Base-by-base conservation (phyloP, 345 rosid species). In the Rhodomyrtus tomentosa region DNA sequence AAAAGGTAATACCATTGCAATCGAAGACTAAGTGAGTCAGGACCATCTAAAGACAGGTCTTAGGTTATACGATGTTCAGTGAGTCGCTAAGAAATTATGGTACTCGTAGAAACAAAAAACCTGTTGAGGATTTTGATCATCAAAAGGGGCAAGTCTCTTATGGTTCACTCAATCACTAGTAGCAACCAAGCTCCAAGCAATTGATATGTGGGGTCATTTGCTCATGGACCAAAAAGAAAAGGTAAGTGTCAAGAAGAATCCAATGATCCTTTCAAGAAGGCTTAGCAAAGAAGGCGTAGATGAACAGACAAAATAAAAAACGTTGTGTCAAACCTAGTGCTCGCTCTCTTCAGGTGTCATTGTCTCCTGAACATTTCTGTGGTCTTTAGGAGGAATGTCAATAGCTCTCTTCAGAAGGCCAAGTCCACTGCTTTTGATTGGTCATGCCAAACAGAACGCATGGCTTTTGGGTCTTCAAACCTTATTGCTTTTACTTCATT, bases 11-110 rank as follows among this genome's bases (percentile, higher is more conserved):
- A n/a, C 12, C 0, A 3, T 12, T 12, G 5, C 5, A n/a, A 56
- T 0, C 0, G 0, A 25, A n/a, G 0, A n/a, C 5, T 56, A n/a
- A n/a, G n/a, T n/a, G n/a, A n/a, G n/a, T n/a, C 0, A 0, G 0
- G 0, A n/a, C 1, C 3, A 12, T 56, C n/a, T 12, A 3, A 12
- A 56, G 49, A n/a, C 5, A 4, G 0, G 7, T 55, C 11, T 55
- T 25, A 11, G n/a, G n/a, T n/a, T n/a, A n/a, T 5, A 5, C 0
- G 10, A 2, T 25, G 11, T 25, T 24, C 12, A 55, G 0, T 3
- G n/a, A 11, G 32, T n/a, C 62, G 0, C 27, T 25, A n/a, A n/a
- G 29, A 56, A 2, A 56, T 5, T 56, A 56, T 56, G n/a, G 7
- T 3, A n/a, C 32, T 56, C 3, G 7, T 55, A n/a, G 7, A n/a